phyloP scores from a whole-genome alignment of 441 rosid species.

The Syzygium syzygioides region DNA sequence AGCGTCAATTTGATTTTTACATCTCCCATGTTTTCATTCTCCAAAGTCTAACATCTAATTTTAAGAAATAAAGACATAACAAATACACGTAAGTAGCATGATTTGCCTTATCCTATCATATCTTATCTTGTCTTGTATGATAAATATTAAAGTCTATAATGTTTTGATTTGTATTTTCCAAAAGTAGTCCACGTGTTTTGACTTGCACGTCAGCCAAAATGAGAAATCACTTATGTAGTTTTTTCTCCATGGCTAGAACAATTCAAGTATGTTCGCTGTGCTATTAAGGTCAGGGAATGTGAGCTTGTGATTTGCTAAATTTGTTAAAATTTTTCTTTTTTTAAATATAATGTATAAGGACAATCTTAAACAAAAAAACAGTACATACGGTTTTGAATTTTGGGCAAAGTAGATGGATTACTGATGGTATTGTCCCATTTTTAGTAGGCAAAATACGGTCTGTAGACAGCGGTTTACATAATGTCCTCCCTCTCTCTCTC shows the following conservation, averaged over 20 bases:
- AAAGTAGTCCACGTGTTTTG: background rate
- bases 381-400: background rate
- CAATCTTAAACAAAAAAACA: background rate
- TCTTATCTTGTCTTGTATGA: accelerated
- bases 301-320: background rate
- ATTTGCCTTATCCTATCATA: background rate
- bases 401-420: background rate
- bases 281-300: background rate
- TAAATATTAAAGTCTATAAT: background rate
- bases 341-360: background rate
- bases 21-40: background rate
- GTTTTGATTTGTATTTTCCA: accelerated
- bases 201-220: background rate
- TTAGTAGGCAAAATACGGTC: background rate
- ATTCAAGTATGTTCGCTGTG: background rate
- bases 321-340: background rate
- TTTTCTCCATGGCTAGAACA: background rate
- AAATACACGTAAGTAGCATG: background rate
- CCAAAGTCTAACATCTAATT: background rate
- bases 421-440: background rate
- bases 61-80: background rate
- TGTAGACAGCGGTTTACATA: background rate
- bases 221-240: background rate
- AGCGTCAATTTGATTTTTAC: background rate
- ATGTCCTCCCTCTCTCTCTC: background rate